These are phyloP conservation scores for Lippia alba DNA, from an alignment of 305 asterid species.

Conservation along the genomic window DNA sequence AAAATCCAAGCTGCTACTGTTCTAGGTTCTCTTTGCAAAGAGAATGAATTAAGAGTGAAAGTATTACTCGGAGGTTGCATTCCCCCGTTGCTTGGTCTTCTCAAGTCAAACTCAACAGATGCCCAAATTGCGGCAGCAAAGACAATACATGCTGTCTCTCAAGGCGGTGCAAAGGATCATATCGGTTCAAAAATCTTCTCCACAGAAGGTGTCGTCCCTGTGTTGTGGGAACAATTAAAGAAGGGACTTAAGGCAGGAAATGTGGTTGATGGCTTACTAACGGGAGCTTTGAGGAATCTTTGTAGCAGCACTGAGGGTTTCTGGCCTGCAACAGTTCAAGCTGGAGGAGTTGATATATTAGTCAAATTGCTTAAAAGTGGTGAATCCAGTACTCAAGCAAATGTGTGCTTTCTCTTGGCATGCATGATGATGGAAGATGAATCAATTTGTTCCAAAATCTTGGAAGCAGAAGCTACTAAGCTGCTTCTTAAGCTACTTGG, in stretches of 20 bases:
- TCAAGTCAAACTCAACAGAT: slow-evolving; percentile 90
- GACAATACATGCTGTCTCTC: slow-evolving; percentile 96
- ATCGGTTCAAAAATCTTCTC: slow-evolving; percentile 97
- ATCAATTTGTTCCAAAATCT: slow-evolving; percentile 80
- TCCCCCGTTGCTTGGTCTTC: slow-evolving; percentile 98
- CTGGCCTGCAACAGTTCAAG: slow-evolving; percentile 85
- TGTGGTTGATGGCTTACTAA: slow-evolving; percentile 79
- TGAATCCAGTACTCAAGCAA: slow-evolving; percentile 88
- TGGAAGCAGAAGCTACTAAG: slow-evolving; percentile 88
- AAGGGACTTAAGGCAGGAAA: slow-evolving; percentile 94
- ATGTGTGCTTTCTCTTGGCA: slow-evolving; percentile 96
- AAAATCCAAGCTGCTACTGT: slow-evolving; percentile 95
- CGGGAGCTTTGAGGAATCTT: slow-evolving; percentile 91
- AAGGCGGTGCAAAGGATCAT: slow-evolving; percentile 96
- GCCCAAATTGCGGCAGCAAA: slow-evolving; percentile 97
- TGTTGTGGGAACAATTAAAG: slow-evolving; percentile 84
- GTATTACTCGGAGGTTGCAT: slow-evolving; percentile 98
- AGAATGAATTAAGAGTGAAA: slow-evolving; percentile 92
- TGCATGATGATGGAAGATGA: slow-evolving; percentile 99
- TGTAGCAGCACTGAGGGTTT: slow-evolving; percentile 97
- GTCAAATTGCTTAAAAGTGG: slow-evolving; percentile 88
- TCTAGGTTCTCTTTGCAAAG: slow-evolving; percentile 94
- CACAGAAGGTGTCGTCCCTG: slow-evolving; percentile 99
- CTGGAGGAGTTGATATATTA: slow-evolving; percentile 94
- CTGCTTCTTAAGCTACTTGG: slow-evolving; percentile 90